phyloP scores from a whole-genome alignment of 1,139 yeast genomes.

The Magnusiomyces magnusii region DNA sequence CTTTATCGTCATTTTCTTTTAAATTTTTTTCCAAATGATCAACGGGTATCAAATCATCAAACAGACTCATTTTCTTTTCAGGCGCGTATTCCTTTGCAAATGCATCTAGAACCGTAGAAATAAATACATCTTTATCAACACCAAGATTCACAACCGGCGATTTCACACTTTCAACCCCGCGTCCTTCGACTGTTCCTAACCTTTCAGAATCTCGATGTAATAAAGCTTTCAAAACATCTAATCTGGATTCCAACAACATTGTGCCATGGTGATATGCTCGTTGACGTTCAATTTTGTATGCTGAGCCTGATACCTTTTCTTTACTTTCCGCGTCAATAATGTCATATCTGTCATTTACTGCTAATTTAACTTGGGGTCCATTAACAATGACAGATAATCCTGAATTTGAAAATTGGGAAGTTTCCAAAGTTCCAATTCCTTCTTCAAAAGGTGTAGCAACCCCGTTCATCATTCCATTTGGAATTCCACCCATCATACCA shows the following conservation, averaged over 20 bases:
- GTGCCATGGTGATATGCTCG: conserved; percentile 95
- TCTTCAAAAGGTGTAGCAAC: conserved; percentile 3
- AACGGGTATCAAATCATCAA: conserved; percentile 1
- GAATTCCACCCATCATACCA: background rate
- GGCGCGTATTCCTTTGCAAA: conserved; percentile 36
- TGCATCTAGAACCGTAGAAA: conserved; percentile 40
- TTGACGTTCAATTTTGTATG: conserved; percentile 76
- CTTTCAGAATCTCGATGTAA: conserved; percentile 43
- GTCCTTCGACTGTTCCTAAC: conserved; percentile 47
- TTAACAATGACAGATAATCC: conserved; percentile 13
- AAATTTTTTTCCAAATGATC: background rate
- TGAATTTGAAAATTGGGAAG: background rate
- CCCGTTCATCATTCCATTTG: background rate
- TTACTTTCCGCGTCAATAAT: conserved; percentile 43
- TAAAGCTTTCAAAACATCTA: conserved; percentile 50
- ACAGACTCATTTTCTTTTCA: conserved; percentile 1
- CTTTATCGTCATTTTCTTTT: background rate
- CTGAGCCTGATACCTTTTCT: conserved; percentile 78
- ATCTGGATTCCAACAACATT: conserved; percentile 66
- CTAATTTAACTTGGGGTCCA: conserved; percentile 33
- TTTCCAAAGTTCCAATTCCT: conserved; percentile 1
- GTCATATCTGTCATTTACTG: conserved; percentile 72
- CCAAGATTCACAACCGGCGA: conserved; percentile 66
- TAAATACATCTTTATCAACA: conserved; percentile 42
- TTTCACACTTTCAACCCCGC: conserved; percentile 67